These are phyloP conservation scores for Xylaria sp. DNA, from an alignment of 2,329 filamentous ascomycete genomes.

Conservation along the genomic window DNA sequence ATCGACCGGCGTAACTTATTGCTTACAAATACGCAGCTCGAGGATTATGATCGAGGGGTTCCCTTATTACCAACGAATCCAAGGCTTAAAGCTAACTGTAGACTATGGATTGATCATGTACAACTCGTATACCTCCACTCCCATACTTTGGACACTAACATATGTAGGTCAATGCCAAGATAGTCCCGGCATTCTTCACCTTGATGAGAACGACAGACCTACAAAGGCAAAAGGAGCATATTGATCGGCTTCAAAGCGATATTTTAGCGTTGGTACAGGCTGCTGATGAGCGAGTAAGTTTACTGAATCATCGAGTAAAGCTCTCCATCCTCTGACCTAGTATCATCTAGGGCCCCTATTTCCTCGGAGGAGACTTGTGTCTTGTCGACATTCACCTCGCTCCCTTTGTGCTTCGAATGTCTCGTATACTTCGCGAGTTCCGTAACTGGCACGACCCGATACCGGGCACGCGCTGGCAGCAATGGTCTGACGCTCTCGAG, in stretches of 20 bases:
- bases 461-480: slow-evolving; percentile 71
- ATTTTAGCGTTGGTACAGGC: slow-evolving; percentile 66
- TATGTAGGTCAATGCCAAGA: slow-evolving; percentile 77
- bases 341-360: slow-evolving; percentile 71
- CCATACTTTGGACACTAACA: not conserved
- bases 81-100: slow-evolving; percentile 76
- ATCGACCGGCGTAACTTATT: not conserved
- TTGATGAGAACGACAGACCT: slow-evolving; percentile 74
- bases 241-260: slow-evolving; percentile 71
- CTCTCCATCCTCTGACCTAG: slow-evolving; percentile 18
- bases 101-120: slow-evolving; percentile 85
- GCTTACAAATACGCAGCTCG: slow-evolving; percentile 62
- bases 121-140: slow-evolving; percentile 45
- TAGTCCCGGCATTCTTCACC: slow-evolving; percentile 81
- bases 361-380: slow-evolving; percentile 64
- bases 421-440: slow-evolving; percentile 72
- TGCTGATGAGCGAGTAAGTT: slow-evolving; percentile 56
- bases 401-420: slow-evolving; percentile 77
- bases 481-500: slow-evolving; percentile 78
- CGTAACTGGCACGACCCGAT: slow-evolving; percentile 73
- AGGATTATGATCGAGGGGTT: slow-evolving; percentile 73
- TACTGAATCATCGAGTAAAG: not conserved
- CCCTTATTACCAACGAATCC: slow-evolving; percentile 73
- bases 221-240: slow-evolving; percentile 67
- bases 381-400: slow-evolving; percentile 80